Base-by-base conservation (phyloP, 805 yeast genomes). In the Sugiyamaella chiloensis region DNA sequence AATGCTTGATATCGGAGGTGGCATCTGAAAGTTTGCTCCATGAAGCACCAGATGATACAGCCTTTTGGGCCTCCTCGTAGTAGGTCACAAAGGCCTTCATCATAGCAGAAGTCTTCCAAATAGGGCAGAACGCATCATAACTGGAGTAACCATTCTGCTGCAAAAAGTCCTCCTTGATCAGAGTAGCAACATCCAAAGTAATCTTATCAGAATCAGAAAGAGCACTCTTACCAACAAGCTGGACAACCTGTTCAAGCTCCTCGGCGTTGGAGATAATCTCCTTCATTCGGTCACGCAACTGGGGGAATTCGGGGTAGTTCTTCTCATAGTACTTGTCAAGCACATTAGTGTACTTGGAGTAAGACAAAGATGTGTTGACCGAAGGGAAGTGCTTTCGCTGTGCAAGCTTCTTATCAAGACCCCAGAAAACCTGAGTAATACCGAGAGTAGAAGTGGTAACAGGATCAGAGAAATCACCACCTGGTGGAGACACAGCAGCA, bases 341-440 rank as follows among this genome's bases (percentile, higher is more conserved):
- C 41, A 87, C 88, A 62, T 75, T 84, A 48, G 96, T 90, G 74
- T 93, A 93, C 76, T 93, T 93, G 60, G 99, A 93, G 74, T 93
- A 93, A 17, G 99, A 93, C 21, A 87, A 90, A 8, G 95, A 79
- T 11, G 99, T 93, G 74, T 93, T 93, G 67, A 93, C 87, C 29
- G 98, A 91, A 60, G 99, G 99, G 87, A 93, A 93, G 75, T 93
- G 99, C 75, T 93, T 93, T 79, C 99, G 90, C 78, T 93, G 99
- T 20, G 99, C 99, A 64, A 93, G 80, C 72, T 91, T 93, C 74
- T 93, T 93, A 74, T 93, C 99, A 71, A 93, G 80, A 73, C 99
- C 99, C 99, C 99, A 93, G 76, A 93, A 93, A 45, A 93, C 99
- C 76, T 93, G 99, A n/a, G 99, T 93, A 60, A 93, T 93, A 85